A percentile compares a stretch with the other conserved stretches of the same genome.
Conservation (phyloP, 83 land plant genomes). For the Picea abies region DNA sequence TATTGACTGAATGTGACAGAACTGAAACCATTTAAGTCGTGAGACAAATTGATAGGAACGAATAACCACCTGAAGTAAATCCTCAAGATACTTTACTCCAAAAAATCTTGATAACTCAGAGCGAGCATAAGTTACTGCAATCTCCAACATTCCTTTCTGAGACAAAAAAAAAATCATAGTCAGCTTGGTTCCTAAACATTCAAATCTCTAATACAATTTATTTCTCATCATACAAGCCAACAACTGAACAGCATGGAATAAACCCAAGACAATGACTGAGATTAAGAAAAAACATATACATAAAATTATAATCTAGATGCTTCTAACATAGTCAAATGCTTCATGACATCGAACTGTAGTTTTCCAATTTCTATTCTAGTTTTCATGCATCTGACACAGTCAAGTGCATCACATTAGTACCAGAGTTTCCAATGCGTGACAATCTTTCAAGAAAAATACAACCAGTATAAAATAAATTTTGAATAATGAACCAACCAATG, state of each 20-base stretch:
- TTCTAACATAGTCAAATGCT: neutral
- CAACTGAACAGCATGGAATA: neutral
- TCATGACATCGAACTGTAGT: neutral
- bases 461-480: too few species aligned
- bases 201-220: neutral
- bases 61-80: conserved; percentile 61
- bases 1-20: neutral
- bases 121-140: conserved; percentile 81
- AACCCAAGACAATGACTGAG: neutral
- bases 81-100: conserved; percentile 27
- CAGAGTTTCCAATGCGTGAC: neutral
- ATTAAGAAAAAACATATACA: neutral
- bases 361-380: neutral
- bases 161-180: neutral
- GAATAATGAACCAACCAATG: too few species aligned
- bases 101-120: conserved; percentile 56
- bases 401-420: conserved; percentile 5
- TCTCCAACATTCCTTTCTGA: conserved; percentile 68
- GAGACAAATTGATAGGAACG: neutral
- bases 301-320: neutral
- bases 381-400: neutral
- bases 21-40: neutral
- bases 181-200: neutral
- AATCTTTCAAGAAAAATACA: neutral
- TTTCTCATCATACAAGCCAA: neutral